Evolutionary conservation across 2,329 filamentous ascomycete species (phyloP).

Genomic region (Neobulgaria alba): DNA sequence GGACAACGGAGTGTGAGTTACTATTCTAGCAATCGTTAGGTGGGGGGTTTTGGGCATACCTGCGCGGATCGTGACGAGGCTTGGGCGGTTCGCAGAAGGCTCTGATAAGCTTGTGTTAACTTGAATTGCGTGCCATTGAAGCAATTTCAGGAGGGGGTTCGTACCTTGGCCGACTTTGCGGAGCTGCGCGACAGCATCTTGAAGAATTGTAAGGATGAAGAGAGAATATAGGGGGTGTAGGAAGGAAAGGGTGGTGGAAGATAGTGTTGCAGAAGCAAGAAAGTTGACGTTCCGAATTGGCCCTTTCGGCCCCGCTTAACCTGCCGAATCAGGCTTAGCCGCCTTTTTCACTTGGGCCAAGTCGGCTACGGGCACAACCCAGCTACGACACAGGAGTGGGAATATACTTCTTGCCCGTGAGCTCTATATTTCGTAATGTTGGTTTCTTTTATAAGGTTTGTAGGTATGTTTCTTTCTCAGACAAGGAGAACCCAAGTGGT

Average conservation of each 20-base stretch:
- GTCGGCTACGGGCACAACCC: not conserved
- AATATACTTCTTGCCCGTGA: too few species aligned
- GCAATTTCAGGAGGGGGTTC: not conserved
- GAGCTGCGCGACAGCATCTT: not conserved
- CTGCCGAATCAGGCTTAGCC: not conserved
- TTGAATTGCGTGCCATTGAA: conserved; percentile 17
- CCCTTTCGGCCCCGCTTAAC: too few species aligned
- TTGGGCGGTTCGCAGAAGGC: conserved; percentile 25
- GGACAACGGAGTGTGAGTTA: not conserved
- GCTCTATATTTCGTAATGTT: too few species aligned
- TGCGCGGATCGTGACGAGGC: conserved; percentile 20
- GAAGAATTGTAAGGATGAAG: not conserved
- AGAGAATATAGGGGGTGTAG: not conserved
- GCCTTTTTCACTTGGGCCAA: too few species aligned
- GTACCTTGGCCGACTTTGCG: not conserved
- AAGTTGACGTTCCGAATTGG: not conserved
- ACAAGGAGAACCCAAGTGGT: too few species aligned
- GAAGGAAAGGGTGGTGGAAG: not conserved
- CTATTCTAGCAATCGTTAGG: not conserved
- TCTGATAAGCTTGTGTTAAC: conserved; percentile 23
- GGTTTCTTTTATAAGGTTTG: too few species aligned
- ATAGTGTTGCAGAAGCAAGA: not conserved
- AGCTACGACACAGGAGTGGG: not conserved
- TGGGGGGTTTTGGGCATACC: conserved; percentile 9
- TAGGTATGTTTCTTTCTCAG: too few species aligned